Evolutionary conservation across 129 eudicot genomes (phyloP).

Genomic region (Flaveria sonorensis): DNA sequence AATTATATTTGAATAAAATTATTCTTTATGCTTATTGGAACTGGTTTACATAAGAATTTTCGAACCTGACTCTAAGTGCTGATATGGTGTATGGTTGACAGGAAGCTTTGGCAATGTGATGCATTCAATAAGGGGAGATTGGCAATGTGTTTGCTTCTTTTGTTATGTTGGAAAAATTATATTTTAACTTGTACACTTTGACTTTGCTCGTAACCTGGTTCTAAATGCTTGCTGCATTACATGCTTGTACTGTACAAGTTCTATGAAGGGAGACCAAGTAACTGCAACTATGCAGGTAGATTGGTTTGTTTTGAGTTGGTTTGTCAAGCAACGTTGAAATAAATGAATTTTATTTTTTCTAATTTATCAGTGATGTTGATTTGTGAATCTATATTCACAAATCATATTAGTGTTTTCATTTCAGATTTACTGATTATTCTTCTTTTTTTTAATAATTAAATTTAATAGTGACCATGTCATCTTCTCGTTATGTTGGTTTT

Average conservation of each 20-base stretch:
- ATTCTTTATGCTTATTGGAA: neutral
- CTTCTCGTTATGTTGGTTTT: too few species aligned
- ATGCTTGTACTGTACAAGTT: neutral
- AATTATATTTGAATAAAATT: too few species aligned
- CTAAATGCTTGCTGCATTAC: neutral
- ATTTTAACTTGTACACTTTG: neutral
- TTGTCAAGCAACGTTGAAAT: too few species aligned
- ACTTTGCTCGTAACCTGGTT: neutral
- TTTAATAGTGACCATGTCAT: too few species aligned
- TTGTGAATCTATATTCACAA: too few species aligned
- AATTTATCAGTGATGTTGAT: too few species aligned
- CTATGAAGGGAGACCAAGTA: neutral
- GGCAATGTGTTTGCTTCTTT: neutral
- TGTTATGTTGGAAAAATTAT: neutral
- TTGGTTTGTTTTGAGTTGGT: too few species aligned
- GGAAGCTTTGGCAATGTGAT: constrained; percentile 9
- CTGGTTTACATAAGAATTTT: neutral
- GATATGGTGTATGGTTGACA: neutral
- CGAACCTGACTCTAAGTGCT: neutral
- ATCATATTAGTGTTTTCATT: too few species aligned
- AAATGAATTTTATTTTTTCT: too few species aligned
- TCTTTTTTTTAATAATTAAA: too few species aligned
- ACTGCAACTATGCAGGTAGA: too few species aligned
- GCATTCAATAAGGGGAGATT: neutral
- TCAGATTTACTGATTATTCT: too few species aligned